phyloP scores from a whole-genome alignment of 176 grass and related monocot genomes.

The Oryza australiensis region DNA sequence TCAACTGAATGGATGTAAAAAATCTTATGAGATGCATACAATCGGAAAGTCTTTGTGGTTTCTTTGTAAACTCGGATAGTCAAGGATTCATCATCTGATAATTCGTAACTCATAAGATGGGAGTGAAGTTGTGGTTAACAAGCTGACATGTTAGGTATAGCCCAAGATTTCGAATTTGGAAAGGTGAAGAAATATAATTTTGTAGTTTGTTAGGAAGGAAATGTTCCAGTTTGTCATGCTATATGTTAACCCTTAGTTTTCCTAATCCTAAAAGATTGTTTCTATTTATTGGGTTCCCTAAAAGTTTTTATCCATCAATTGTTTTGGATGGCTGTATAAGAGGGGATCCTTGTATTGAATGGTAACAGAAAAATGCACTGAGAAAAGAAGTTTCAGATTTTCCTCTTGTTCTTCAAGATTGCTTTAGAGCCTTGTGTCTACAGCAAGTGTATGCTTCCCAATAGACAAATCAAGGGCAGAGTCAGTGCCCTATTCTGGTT shows the following conservation, averaged over 20 bases:
- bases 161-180: not conserved
- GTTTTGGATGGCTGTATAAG: not conserved
- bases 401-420: not conserved
- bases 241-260: conserved; percentile 2
- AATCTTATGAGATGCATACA: not conserved
- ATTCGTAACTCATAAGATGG: not conserved
- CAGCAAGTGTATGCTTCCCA: not conserved
- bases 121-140: conserved; percentile 6
- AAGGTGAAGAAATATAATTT: not conserved
- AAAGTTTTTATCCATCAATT: not conserved
- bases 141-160: not conserved
- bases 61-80: not conserved
- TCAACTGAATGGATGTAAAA: conserved; percentile 1
- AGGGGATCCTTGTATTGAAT: not conserved
- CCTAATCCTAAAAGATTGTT: not conserved
- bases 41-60: not conserved
- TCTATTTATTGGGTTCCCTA: not conserved
- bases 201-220: not conserved
- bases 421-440: not conserved
- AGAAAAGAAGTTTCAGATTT: not conserved
- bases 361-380: not conserved
- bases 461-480: not conserved
- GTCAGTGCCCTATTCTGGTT: not conserved
- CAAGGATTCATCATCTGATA: not conserved
- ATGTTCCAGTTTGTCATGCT: not conserved